Evolutionary conservation across 164 flowering plant genomes (phyloP).

Genomic region (Litsea cubeba): DNA sequence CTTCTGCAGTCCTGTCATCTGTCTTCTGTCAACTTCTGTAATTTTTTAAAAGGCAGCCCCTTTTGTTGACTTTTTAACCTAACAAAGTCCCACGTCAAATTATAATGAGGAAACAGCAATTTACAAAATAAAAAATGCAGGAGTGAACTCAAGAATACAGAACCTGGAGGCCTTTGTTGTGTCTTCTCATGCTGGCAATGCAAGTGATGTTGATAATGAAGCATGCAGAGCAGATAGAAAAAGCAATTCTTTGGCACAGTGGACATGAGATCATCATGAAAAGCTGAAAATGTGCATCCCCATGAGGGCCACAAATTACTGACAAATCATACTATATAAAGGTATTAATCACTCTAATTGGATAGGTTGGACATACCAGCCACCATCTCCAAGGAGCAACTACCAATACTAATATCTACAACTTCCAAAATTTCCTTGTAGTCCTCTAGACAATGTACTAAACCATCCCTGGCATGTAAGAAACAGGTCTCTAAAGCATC

Average conservation of each 20-base stretch:
- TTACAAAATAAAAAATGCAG: background rate
- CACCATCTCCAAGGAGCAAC: constrained; percentile 92
- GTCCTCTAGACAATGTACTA: constrained; percentile 77
- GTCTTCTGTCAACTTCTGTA: too few species aligned
- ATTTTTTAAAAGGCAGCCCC: too few species aligned
- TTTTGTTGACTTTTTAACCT: too few species aligned
- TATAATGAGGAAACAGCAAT: too few species aligned
- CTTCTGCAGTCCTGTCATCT: too few species aligned
- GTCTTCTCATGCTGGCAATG: constrained; percentile 67
- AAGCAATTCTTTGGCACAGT: constrained; percentile 82
- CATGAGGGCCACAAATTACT: constrained; percentile 13
- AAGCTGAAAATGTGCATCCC: constrained; percentile 42
- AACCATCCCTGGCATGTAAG: constrained; percentile 77
- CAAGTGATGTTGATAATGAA: constrained; percentile 86
- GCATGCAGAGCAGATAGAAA: constrained; percentile 77
- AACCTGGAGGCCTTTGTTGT: constrained; percentile 42
- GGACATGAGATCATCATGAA: constrained; percentile 90
- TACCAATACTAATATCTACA: constrained; percentile 84
- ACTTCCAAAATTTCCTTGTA: constrained; percentile 93
- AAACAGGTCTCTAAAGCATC: constrained; percentile 95
- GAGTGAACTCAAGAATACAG: constrained; percentile 29
- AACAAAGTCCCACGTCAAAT: too few species aligned
- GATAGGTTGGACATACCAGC: constrained; percentile 42
- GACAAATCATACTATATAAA: constrained; percentile 1
- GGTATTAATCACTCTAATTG: background rate